A percentile compares a stretch with the other conserved stretches of the same genome.
phyloP scores from a whole-genome alignment of 176 grass and related monocot genomes.

The Ensete glaucum region DNA sequence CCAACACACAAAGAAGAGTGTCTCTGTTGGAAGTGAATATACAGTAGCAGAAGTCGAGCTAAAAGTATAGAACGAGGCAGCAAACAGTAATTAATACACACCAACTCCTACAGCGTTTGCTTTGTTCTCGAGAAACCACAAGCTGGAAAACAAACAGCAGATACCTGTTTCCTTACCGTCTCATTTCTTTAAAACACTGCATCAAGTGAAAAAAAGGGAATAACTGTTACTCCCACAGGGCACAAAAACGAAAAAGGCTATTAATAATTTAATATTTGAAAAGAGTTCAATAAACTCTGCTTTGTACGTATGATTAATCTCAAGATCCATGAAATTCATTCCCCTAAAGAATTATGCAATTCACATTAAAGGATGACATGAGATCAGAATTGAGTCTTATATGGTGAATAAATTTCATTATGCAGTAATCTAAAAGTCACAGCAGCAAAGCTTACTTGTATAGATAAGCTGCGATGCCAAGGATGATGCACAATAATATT shows the following conservation, averaged over 20 bases:
- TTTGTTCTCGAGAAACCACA: background rate
- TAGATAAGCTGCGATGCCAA: conserved; percentile 71
- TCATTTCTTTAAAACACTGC: conserved; percentile 5
- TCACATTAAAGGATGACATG: background rate
- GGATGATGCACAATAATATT: conserved; percentile 72
- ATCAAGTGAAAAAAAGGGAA: background rate
- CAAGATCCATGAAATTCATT: no score
- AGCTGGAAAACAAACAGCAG: background rate
- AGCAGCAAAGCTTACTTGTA: conserved; percentile 54
- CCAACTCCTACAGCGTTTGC: background rate
- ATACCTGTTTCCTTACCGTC: background rate
- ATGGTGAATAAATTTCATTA: background rate
- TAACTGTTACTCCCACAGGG: no score
- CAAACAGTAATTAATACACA: background rate
- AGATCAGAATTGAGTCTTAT: background rate
- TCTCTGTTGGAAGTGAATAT: no score
- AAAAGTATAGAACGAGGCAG: background rate
- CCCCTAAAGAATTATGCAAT: no score
- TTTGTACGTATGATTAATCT: no score
- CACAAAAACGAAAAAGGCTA: no score
- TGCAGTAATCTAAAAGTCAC: background rate
- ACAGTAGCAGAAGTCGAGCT: no score
- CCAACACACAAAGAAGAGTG: no score
- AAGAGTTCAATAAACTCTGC: no score
- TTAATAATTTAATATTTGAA: no score